Base-by-base conservation (phyloP, 768 basidiomycete species). In the Tricholoma hemisulphureum region DNA sequence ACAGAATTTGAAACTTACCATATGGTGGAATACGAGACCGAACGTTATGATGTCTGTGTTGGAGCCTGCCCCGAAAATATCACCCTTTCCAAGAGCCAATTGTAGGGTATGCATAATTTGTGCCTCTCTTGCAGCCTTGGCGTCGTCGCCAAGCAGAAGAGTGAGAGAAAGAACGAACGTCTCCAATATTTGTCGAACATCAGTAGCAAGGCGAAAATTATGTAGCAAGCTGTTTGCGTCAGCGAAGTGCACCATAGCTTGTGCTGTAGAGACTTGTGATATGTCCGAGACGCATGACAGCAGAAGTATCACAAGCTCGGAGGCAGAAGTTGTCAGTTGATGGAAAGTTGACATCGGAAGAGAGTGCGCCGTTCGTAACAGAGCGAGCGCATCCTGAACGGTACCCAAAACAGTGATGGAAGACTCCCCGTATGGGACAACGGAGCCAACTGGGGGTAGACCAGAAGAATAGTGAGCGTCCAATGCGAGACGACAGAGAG, bases 71-170 rank as follows among this genome's bases (percentile, higher is more conserved):
- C 81, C 83, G 28, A 83, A 65, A 51, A 81, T 72, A 56, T 86
- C 84, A 13, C 75, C 79, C 66, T 85, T 89, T 18, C 82, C 82
- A 28, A 85, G 67, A 9, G 79, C 73, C 53, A 85, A 67, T 57
- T 86, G 87, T 35, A 85, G 70, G 20, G 74, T 82, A 53, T 89
- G 88, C 74, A 88, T 82, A 70, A 88, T 79, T 58, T 89, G 87
- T 14, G 86, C 83, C 70, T 91, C 88, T 56, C 83, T 76, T n/a
- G 84, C 80, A 48, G 77, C 80, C 67, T 87, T 89, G 23, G 81
- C 83, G 56, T 90, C 88, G 62, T 89, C 88, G 35, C 85, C 86
- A 29, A 88, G 77, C 28, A 85, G 63, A 58, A 87, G 75, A 55
- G 82, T 82, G 43, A 91, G 69, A 4, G 84, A 82, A 34, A 89